Conservation (phyloP, 805 yeast genomes). For the Ogataea kodamae region DNA sequence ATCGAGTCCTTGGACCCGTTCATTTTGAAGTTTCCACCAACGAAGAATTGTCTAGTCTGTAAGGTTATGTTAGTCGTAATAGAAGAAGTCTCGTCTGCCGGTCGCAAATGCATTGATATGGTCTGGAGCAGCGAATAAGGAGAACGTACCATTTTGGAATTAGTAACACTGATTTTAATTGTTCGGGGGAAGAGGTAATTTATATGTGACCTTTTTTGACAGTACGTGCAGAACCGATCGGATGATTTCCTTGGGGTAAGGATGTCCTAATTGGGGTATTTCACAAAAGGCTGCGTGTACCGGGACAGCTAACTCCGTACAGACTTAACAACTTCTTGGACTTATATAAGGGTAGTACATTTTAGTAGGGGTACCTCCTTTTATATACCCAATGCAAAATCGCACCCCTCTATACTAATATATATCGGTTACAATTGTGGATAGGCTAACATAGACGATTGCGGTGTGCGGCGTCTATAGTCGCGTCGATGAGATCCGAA, state of each 20-base stretch:
- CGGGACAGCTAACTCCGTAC: conserved; percentile 11
- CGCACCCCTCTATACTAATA: conserved; percentile 1
- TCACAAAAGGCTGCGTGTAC: conserved; percentile 5
- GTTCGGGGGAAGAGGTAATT: background rate
- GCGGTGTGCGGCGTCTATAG: conserved; percentile 2
- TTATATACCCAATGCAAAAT: conserved; percentile 1
- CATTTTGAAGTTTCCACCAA: conserved; percentile 99
- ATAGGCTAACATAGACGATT: conserved; percentile 1
- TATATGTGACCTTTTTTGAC: conserved; percentile 5
- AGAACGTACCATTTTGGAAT: conserved; percentile 25
- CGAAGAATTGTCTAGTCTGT: conserved; percentile 61
- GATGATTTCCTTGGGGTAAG: conserved; percentile 11
- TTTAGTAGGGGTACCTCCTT: no score
- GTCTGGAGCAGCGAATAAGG: conserved; percentile 18
- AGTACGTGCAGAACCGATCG: conserved; percentile 10
- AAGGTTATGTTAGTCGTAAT: conserved; percentile 15
- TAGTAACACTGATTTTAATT: conserved; percentile 1
- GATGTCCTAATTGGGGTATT: conserved; percentile 5
- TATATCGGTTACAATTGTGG: no score
- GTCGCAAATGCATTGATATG: conserved; percentile 19
- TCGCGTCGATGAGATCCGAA: conserved; percentile 1
- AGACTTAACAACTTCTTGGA: no score
- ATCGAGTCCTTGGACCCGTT: conserved; percentile 91
- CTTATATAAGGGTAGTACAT: no score
- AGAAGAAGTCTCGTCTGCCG: conserved; percentile 9